A percentile compares a stretch with the other conserved stretches of the same genome.
These are phyloP conservation scores for Phlegmacium glaucopus DNA, from an alignment of 768 basidiomycete species.

Conservation along the genomic window DNA sequence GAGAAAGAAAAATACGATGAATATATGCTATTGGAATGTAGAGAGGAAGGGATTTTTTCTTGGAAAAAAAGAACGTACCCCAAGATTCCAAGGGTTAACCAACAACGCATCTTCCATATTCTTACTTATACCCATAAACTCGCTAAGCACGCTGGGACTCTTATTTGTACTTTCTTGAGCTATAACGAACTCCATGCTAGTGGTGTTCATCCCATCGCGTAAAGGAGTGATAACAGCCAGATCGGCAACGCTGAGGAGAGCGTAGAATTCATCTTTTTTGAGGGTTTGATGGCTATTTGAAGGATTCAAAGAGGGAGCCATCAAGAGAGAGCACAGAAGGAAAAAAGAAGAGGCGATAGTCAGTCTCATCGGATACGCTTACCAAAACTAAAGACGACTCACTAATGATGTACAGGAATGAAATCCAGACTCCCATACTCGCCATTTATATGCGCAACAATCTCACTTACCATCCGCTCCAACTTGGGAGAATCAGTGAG, in stretches of 20 bases:
- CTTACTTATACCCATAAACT: constrained; percentile 97
- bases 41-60: too few species aligned
- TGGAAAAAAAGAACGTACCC: constrained; percentile 42
- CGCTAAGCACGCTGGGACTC: constrained; percentile 86
- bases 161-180: constrained; percentile 84
- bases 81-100: constrained; percentile 96
- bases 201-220: constrained; percentile 99
- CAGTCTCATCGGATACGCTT: too few species aligned
- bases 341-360: background rate
- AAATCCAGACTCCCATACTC: constrained; percentile 94
- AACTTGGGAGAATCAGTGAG: constrained; percentile 91
- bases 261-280: constrained; percentile 97
- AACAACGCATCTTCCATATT: constrained; percentile 87
- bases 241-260: constrained; percentile 84
- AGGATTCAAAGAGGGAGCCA: constrained; percentile 15
- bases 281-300: constrained; percentile 92
- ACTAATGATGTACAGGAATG: constrained; percentile 98
- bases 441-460: constrained; percentile 94
- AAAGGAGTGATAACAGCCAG: constrained; percentile 90
- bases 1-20: too few species aligned
- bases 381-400: too few species aligned
- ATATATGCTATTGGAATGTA: too few species aligned
- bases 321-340: background rate
- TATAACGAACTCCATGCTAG: constrained; percentile 96
- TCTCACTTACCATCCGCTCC: constrained; percentile 89